phyloP scores from a whole-genome alignment of 495 filamentous ascomycete species.

The Penicillium argentinense region DNA sequence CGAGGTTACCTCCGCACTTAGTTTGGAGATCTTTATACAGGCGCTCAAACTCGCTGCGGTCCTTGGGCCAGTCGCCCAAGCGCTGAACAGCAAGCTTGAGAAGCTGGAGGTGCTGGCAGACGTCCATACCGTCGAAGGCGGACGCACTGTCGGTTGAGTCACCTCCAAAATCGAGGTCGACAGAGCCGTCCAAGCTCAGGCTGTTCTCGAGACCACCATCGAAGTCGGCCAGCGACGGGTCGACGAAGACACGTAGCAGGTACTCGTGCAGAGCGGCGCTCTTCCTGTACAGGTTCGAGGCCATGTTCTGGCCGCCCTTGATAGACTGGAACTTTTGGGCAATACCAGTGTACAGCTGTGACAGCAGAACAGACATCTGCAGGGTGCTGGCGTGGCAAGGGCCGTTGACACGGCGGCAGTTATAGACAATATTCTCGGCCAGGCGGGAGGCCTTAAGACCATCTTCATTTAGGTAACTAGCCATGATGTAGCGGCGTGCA shows the following conservation, averaged over 20 bases:
- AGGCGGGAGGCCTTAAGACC: constrained; percentile 32
- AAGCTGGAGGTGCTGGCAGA: constrained; percentile 37
- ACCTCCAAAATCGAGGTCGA: constrained; percentile 22
- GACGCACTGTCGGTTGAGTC: constrained; percentile 12
- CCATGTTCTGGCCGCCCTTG: constrained; percentile 33
- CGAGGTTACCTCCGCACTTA: constrained; percentile 26
- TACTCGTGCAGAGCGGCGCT: constrained; percentile 39
- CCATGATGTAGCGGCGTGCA: constrained; percentile 38
- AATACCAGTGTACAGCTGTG: constrained; percentile 40
- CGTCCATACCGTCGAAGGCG: constrained; percentile 29
- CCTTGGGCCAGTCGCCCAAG: constrained; percentile 42
- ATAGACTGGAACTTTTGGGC: constrained; percentile 32
- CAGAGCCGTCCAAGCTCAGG: constrained; percentile 22
- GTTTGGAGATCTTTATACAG: constrained; percentile 18
- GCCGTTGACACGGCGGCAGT: constrained; percentile 41
- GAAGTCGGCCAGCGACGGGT: constrained; percentile 33
- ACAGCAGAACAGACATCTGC: constrained; percentile 38
- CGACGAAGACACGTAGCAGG: constrained; percentile 33
- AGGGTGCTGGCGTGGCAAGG: constrained; percentile 32
- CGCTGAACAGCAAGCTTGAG: constrained; percentile 42
- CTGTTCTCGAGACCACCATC: constrained; percentile 24
- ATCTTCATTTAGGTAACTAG: constrained; percentile 35
- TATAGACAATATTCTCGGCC: constrained; percentile 44
- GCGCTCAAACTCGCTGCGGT: constrained; percentile 33
- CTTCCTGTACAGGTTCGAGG: constrained; percentile 41